Evolutionary conservation across 192 early-diverging fungal genomes (phyloP).

Genomic region (Coemansia sp.): DNA sequence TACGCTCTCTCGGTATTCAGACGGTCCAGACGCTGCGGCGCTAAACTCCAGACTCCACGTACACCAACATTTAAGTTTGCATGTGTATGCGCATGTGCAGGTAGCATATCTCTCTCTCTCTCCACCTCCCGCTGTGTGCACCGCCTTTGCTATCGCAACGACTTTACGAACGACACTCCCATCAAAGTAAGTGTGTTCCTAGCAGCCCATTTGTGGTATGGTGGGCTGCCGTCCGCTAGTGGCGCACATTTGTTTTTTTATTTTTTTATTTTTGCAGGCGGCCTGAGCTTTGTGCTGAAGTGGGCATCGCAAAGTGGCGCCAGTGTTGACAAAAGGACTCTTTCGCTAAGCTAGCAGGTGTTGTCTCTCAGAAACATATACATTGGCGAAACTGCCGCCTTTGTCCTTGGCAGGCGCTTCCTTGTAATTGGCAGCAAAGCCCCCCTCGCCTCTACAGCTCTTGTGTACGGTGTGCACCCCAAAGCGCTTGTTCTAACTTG

Average conservation of each 20-base stretch:
- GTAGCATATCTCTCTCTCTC: neutral
- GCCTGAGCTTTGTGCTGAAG: neutral
- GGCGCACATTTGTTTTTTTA: too few species aligned
- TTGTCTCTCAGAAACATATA: neutral
- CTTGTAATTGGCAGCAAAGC: slow-evolving; percentile 6
- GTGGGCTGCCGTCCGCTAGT: neutral
- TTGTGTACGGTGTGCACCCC: neutral
- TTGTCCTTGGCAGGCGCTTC: neutral
- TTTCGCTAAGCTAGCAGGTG: neutral
- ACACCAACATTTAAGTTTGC: neutral
- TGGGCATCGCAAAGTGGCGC: neutral
- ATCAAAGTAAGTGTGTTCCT: slow-evolving; percentile 5
- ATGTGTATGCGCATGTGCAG: slow-evolving; percentile 9
- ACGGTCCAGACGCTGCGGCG: neutral
- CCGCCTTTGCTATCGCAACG: neutral
- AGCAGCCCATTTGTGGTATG: too few species aligned
- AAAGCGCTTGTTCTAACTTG: neutral
- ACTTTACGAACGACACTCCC: neutral
- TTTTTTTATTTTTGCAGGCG: neutral
- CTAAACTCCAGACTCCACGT: neutral
- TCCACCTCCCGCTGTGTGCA: neutral
- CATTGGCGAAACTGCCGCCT: neutral
- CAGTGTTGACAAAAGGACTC: slow-evolving; percentile 1
- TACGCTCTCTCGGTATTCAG: neutral
- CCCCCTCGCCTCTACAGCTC: too few species aligned